Evolutionary conservation across 805 yeast genomes (phyloP).

Genomic region (Yarrowia sp.): DNA sequence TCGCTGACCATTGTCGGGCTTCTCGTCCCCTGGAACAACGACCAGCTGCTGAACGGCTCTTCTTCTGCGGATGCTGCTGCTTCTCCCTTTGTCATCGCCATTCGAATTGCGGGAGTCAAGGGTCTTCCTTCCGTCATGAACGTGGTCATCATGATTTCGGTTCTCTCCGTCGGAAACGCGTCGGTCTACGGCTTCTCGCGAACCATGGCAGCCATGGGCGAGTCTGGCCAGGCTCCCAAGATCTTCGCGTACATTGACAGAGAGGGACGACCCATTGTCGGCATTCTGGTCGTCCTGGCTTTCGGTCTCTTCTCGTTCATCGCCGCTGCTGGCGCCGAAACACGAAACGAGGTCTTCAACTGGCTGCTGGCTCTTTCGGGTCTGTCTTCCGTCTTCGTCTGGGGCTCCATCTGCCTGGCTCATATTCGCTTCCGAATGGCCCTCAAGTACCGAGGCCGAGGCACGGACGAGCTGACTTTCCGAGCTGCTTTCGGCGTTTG

Average conservation of each 20-base stretch:
- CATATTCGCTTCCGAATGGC: conserved; percentile 69
- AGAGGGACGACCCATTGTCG: conserved; percentile 64
- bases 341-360: conserved; percentile 49
- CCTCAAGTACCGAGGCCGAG: conserved; percentile 61
- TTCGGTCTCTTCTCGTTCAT: conserved; percentile 60
- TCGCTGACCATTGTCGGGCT: conserved; percentile 55
- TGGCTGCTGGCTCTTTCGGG: conserved; percentile 51
- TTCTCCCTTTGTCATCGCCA: conserved; percentile 63
- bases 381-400: conserved; percentile 65
- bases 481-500: conserved; percentile 63
- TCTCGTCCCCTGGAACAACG: conserved; percentile 58
- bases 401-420: conserved; percentile 71
- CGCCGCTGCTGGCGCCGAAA: conserved; percentile 51
- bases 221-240: conserved; percentile 61
- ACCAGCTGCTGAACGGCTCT: conserved; percentile 47
- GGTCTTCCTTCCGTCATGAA: conserved; percentile 8
- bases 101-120: background rate
- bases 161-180: conserved; percentile 73
- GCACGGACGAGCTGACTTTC: conserved; percentile 65
- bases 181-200: conserved; percentile 68
- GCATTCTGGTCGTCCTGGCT: conserved; percentile 49
- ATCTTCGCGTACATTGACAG: conserved; percentile 60
- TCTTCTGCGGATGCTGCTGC: conserved; percentile 58
- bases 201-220: conserved; percentile 60
- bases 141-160: background rate